phyloP scores from a whole-genome alignment of 352 stramenopile genomes.

The Pythium chondricola region DNA sequence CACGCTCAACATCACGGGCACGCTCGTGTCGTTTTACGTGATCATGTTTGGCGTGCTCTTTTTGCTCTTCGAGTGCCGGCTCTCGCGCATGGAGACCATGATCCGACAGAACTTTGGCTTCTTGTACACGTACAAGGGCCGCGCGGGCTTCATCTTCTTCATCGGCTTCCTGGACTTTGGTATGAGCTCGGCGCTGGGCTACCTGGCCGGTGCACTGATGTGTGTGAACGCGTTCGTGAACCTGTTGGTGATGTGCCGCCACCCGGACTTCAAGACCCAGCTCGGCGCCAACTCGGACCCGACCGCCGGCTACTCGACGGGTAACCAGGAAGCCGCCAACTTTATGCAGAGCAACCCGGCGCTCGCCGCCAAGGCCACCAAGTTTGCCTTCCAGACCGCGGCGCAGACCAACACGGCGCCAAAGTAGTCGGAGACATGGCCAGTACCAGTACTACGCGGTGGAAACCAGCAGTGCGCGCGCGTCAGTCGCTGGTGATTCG shows the following conservation, averaged over 20 bases:
- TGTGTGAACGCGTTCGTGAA: conserved; percentile 86
- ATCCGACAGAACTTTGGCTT: conserved; percentile 86
- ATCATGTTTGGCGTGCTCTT: conserved; percentile 87
- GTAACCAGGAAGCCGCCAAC: conserved; percentile 71
- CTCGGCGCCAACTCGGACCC: conserved; percentile 69
- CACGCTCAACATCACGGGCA: conserved; percentile 87
- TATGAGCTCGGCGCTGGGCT: conserved; percentile 76
- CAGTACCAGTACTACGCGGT: too few relatives aligned
- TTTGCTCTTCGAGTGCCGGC: conserved; percentile 81
- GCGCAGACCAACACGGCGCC: conserved; percentile 10
- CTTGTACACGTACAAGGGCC: conserved; percentile 83
- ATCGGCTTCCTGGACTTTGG: conserved; percentile 86
- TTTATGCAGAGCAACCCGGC: conserved; percentile 82
- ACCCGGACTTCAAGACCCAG: conserved; percentile 80
- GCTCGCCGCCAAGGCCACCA: conserved; percentile 64
- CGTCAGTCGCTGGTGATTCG: too few relatives aligned
- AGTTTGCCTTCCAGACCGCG: conserved; percentile 70
- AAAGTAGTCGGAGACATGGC: too few relatives aligned
- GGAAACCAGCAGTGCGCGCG: too few relatives aligned
- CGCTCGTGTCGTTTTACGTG: conserved; percentile 84
- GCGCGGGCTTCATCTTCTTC: conserved; percentile 86
- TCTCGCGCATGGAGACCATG: conserved; percentile 78
- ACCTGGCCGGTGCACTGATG: conserved; percentile 73
- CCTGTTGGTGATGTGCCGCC: conserved; percentile 80
- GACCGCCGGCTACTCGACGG: conserved; percentile 70